Evolutionary conservation across 176 grass and related monocot genomes (phyloP).

Genomic region (bread wheat (Triticum aestivum)): IWGSC_CS_RefSeq_v2.1 NC_057807.1:546099508-546100007

Average conservation of each 20-base stretch:
- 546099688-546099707: background rate
- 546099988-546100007: background rate
- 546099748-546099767: background rate
- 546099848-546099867: background rate
- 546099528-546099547: no score
- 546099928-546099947: background rate
- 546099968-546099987: background rate
- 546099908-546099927: background rate
- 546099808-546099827: background rate
- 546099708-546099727: background rate
- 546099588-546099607: no score
- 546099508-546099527: no score
- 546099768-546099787: background rate
- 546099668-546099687: no score
- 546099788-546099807: background rate
- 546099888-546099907: background rate
- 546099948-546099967: background rate
- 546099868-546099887: background rate
- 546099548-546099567: no score
- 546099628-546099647: no score
- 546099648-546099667: no score
- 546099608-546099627: no score
- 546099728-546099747: background rate
- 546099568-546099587: no score
- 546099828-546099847: background rate